phyloP scores from a whole-genome alignment of 176 grass and related monocot species.

The Raddia distichophylla region DNA sequence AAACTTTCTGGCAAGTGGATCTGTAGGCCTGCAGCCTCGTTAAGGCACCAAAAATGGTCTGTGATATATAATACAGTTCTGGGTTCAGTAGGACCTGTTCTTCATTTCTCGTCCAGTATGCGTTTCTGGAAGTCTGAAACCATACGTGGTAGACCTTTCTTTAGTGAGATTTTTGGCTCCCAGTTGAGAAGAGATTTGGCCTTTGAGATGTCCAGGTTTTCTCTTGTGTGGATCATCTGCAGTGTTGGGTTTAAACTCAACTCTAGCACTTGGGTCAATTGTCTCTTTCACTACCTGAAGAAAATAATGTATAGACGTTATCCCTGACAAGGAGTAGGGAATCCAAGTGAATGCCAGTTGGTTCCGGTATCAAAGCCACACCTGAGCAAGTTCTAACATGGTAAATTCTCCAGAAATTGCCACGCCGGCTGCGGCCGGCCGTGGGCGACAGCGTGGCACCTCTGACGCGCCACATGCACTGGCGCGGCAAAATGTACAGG shows the following conservation, averaged over 20 bases:
- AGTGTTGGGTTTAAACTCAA: constrained; percentile 85
- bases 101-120: constrained; percentile 72
- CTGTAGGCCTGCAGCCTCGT: constrained; percentile 23
- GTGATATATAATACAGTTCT: constrained; percentile 51
- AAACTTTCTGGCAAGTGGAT: not conserved
- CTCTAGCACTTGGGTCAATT: constrained; percentile 71
- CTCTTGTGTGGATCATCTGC: constrained; percentile 97
- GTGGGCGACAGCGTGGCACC: too few relatives aligned
- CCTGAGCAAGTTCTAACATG: constrained; percentile 94
- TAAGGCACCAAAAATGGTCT: constrained; percentile 35
- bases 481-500: too few relatives aligned
- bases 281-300: constrained; percentile 88
- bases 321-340: constrained; percentile 7
- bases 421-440: too few relatives aligned
- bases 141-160: constrained; percentile 80
- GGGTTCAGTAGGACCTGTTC: not conserved
- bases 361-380: constrained; percentile 31
- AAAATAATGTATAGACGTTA: constrained; percentile 12
- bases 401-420: constrained; percentile 96
- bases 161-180: constrained; percentile 85
- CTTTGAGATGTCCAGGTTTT: constrained; percentile 92
- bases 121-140: constrained; percentile 89
- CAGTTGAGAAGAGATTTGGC: constrained; percentile 83
- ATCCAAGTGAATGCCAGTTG: not conserved
- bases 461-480: too few relatives aligned